Percentiles rank a stretch among this genome's conserved stretches.
Evolutionary conservation across 164 flowering plant species (phyloP).

Genomic region (Akebia trifoliata): DNA sequence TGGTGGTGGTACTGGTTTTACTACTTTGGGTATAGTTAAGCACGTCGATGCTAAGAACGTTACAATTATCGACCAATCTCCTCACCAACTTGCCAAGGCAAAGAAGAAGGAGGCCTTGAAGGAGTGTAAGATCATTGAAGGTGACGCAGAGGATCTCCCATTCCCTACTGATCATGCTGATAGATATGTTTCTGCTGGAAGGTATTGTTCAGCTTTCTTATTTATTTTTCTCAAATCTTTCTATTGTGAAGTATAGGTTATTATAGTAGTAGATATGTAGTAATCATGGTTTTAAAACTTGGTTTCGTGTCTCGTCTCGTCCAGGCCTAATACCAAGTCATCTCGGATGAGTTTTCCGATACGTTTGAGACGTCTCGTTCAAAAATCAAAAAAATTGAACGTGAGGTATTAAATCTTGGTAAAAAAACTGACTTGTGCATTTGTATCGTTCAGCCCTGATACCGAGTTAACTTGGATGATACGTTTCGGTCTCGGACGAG

Average conservation of each 20-base stretch:
- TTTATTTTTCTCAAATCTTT: not conserved
- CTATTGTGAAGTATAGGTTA: not conserved
- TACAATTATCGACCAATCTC: conserved; percentile 71
- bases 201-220: conserved; percentile 26
- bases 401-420: too few relatives aligned
- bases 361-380: too few relatives aligned
- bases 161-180: conserved; percentile 75
- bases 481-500: too few relatives aligned
- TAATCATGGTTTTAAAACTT: too few relatives aligned
- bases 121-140: conserved; percentile 64
- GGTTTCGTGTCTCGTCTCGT: too few relatives aligned
- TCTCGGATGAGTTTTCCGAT: too few relatives aligned
- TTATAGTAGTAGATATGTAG: not conserved
- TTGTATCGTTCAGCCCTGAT: too few relatives aligned
- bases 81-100: conserved; percentile 82
- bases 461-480: too few relatives aligned
- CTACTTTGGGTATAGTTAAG: conserved; percentile 73
- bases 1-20: conserved; percentile 82
- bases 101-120: conserved; percentile 68
- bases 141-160: conserved; percentile 79
- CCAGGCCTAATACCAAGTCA: too few relatives aligned
- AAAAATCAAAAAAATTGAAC: too few relatives aligned
- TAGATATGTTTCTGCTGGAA: conserved; percentile 77
- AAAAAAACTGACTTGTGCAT: too few relatives aligned
- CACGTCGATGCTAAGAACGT: conserved; percentile 81